A percentile compares a stretch with the other conserved stretches of the same genome.
Evolutionary conservation across 2,329 filamentous ascomycete species (phyloP).

Genomic region (Nakataea oryzae): DNA sequence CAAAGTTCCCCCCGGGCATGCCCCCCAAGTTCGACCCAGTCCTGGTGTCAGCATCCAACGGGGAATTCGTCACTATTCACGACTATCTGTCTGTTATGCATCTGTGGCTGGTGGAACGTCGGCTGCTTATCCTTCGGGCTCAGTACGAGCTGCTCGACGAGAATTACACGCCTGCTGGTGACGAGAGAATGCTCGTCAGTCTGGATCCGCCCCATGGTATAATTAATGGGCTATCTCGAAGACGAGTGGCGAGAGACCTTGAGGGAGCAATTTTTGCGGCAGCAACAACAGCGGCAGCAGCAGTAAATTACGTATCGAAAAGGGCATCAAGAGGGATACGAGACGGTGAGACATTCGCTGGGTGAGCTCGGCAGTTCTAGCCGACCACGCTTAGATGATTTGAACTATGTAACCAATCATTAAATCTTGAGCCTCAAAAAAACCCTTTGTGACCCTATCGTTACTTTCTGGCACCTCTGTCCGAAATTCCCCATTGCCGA

Average conservation of each 20-base stretch:
- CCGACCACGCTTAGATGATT: background rate
- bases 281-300: background rate
- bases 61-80: constrained; percentile 12
- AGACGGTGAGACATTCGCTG: background rate
- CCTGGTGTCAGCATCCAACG: constrained; percentile 2
- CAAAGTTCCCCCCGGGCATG: background rate
- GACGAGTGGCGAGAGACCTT: background rate
- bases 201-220: background rate
- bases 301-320: background rate
- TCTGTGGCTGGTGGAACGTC: constrained; percentile 9
- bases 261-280: background rate
- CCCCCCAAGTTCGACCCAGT: background rate
- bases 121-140: background rate
- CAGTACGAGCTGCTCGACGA: background rate
- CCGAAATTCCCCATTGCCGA: no score
- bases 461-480: no score
- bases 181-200: background rate
- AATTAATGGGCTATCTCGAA: background rate
- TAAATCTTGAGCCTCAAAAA: no score
- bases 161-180: background rate
- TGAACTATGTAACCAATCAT: no score
- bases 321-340: background rate
- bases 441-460: no score
- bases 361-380: background rate
- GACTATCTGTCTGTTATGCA: constrained; percentile 13